Percentiles rank a stretch among this genome's conserved stretches.
These are phyloP conservation scores for Malbranchea zuffiana DNA, from an alignment of 2,329 filamentous ascomycete genomes.

Conservation along the genomic window DNA sequence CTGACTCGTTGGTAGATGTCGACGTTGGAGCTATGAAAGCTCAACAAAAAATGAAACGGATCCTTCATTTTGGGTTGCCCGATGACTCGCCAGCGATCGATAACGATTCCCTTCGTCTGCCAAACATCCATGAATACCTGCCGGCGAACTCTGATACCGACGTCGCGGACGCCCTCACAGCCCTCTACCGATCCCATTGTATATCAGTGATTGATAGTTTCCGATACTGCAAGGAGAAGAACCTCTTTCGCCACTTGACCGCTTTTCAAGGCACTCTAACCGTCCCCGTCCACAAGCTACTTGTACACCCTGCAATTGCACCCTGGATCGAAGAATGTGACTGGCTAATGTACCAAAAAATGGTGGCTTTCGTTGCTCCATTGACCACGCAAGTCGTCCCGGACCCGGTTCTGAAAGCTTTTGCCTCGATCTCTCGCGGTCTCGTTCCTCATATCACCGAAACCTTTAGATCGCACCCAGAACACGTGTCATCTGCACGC, in stretches of 20 bases:
- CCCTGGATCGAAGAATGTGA: constrained; percentile 95
- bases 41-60: constrained; percentile 30
- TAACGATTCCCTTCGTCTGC: constrained; percentile 64
- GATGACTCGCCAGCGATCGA: constrained; percentile 38
- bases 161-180: constrained; percentile 71
- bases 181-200: constrained; percentile 86
- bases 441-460: constrained; percentile 72
- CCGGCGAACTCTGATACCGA: constrained; percentile 75
- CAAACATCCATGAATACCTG: constrained; percentile 72
- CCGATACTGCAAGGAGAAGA: constrained; percentile 91
- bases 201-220: constrained; percentile 93
- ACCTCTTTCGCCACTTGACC: constrained; percentile 87
- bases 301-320: constrained; percentile 68
- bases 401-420: constrained; percentile 71
- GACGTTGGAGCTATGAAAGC: constrained; percentile 19
- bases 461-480: constrained; percentile 74
- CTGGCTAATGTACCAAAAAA: constrained; percentile 90
- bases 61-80: constrained; percentile 29
- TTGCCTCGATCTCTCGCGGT: constrained; percentile 73
- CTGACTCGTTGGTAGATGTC: constrained; percentile 6
- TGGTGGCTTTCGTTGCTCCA: constrained; percentile 85
- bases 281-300: constrained; percentile 88
- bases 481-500: constrained; percentile 77
- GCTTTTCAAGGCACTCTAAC: constrained; percentile 95
- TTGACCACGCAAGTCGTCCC: constrained; percentile 86